These are phyloP conservation scores for Cryoendolithus antarcticus DNA, from an alignment of 2,329 filamentous ascomycete species.

Conservation along the genomic window DNA sequence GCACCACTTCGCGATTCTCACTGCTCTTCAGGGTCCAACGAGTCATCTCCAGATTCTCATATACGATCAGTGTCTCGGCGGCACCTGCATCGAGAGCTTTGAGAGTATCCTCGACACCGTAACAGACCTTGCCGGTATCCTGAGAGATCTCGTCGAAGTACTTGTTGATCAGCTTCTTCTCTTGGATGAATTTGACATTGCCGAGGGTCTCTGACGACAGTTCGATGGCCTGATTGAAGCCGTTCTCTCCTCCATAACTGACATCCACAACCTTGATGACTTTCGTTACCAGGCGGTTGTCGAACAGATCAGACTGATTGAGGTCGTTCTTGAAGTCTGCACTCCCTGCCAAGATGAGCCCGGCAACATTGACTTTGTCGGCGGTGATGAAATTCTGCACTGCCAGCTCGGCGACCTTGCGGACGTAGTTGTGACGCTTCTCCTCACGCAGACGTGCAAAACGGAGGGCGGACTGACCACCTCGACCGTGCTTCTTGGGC, in stretches of 20 bases:
- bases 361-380: constrained; percentile 96
- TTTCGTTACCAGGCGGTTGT: constrained; percentile 78
- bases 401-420: constrained; percentile 93
- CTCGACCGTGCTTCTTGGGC: constrained; percentile 99
- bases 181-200: constrained; percentile 99
- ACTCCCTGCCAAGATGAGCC: constrained; percentile 87
- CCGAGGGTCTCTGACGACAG: constrained; percentile 86
- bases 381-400: constrained; percentile 98
- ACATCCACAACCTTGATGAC: constrained; percentile 99
- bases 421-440: constrained; percentile 99
- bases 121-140: constrained; percentile 93
- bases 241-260: constrained; percentile 97
- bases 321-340: constrained; percentile 99
- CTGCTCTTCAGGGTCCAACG: constrained; percentile 81
- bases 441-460: constrained; percentile 98
- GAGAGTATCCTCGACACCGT: constrained; percentile 93
- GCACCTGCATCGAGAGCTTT: constrained; percentile 94
- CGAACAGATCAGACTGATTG: constrained; percentile 95
- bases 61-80: constrained; percentile 88
- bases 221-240: constrained; percentile 99
- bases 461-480: constrained; percentile 98
- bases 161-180: constrained; percentile 98
- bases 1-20: constrained; percentile 55
- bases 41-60: constrained; percentile 90
- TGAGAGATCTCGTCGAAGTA: constrained; percentile 99